Percentiles rank a stretch among this genome's conserved stretches.
Evolutionary conservation across 2,329 filamentous ascomycete species (phyloP).

Genomic region (Talaromyces funiculosus): DNA sequence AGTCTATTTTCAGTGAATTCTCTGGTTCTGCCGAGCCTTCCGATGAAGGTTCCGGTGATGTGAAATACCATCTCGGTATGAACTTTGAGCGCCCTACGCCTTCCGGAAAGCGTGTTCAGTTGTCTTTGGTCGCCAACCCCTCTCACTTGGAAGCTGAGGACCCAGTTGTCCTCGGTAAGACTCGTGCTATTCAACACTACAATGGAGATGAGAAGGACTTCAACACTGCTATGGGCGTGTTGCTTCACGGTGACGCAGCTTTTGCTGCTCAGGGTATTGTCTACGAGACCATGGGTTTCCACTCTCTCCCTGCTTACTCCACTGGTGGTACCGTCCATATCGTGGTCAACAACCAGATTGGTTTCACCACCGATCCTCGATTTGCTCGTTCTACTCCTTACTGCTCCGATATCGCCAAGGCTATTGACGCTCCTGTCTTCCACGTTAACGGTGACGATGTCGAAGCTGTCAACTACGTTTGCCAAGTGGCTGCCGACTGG

Average conservation of each 20-base stretch:
- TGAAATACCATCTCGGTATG: constrained; percentile 99
- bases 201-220: constrained; percentile 93
- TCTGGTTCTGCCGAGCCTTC: constrained; percentile 78
- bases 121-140: constrained; percentile 95
- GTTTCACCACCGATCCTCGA: constrained; percentile 96
- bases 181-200: constrained; percentile 96
- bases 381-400: constrained; percentile 97
- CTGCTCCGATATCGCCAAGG: constrained; percentile 98
- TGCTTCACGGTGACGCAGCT: constrained; percentile 94
- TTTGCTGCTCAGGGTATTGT: constrained; percentile 96
- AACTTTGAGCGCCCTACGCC: constrained; percentile 99
- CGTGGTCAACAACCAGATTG: constrained; percentile 99
- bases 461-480: constrained; percentile 96
- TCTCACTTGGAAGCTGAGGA: constrained; percentile 98
- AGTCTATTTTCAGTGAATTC: constrained; percentile 99
- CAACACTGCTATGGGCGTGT: constrained; percentile 85
- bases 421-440: constrained; percentile 96
- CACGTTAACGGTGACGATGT: constrained; percentile 99
- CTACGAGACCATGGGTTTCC: constrained; percentile 97
- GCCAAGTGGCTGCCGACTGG: constrained; percentile 95
- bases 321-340: constrained; percentile 96
- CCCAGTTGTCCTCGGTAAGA: constrained; percentile 95
- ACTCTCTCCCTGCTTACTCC: constrained; percentile 90
- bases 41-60: constrained; percentile 95
- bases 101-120: constrained; percentile 97